These are phyloP conservation scores for Colletotrichum caudatum DNA, from an alignment of 2,329 filamentous ascomycete genomes.

Conservation along the genomic window DNA sequence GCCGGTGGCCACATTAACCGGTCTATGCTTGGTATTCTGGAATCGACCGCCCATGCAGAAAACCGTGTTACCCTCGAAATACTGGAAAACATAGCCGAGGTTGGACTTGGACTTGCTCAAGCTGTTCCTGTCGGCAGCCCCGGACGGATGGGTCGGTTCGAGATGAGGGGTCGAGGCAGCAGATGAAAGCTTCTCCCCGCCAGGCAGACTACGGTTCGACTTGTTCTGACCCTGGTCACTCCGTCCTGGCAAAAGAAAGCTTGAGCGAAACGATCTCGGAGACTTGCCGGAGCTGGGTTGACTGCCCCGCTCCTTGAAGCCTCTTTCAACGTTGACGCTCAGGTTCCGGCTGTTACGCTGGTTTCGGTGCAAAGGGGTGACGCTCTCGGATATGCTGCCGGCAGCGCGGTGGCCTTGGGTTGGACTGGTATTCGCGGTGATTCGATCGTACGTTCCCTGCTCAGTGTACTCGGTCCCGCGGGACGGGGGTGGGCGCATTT, in stretches of 20 bases:
- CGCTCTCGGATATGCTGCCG: constrained; percentile 80
- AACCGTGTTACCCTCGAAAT: constrained; percentile 92
- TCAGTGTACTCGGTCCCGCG: constrained; percentile 86
- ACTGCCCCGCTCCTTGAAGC: constrained; percentile 65
- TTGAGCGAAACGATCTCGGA: constrained; percentile 80
- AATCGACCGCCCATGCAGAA: constrained; percentile 89
- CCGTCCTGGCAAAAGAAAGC: constrained; percentile 74
- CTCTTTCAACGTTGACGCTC: constrained; percentile 71
- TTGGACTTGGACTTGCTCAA: constrained; percentile 51
- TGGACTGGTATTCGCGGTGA: constrained; percentile 81
- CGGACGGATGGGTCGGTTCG: constrained; percentile 57
- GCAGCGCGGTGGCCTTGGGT: constrained; percentile 68
- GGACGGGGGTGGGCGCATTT: constrained; percentile 73
- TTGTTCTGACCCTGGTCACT: constrained; percentile 61
- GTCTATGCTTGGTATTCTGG: constrained; percentile 88
- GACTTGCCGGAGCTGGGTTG: constrained; percentile 75
- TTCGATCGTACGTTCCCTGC: constrained; percentile 75
- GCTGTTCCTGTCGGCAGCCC: constrained; percentile 32
- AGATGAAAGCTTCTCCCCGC: constrained; percentile 87
- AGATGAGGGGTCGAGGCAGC: constrained; percentile 80
- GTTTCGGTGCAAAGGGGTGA: constrained; percentile 75
- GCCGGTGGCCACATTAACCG: constrained; percentile 90
- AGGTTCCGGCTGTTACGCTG: constrained; percentile 57
- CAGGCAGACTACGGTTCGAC: constrained; percentile 69
- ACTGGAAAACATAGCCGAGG: constrained; percentile 70